These are phyloP conservation scores for Nakaseomyces bracarensis DNA, from an alignment of 1,139 yeast genomes.

Conservation along the genomic window DNA sequence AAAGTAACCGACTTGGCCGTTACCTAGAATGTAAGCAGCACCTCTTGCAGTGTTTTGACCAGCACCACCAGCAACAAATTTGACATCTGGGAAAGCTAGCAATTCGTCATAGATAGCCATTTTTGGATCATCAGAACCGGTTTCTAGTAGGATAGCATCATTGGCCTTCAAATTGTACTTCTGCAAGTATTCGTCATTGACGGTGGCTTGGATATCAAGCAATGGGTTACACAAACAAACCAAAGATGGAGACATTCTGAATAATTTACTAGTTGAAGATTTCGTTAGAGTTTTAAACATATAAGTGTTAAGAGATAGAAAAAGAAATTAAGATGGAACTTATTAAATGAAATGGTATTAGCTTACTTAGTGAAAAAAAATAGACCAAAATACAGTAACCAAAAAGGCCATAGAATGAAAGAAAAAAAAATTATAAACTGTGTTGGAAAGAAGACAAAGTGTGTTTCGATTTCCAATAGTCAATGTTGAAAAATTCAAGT, in stretches of 20 bases:
- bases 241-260: slow-evolving; percentile 41
- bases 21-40: slow-evolving; percentile 86
- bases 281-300: slow-evolving; percentile 5
- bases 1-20: slow-evolving; percentile 77
- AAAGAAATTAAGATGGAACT: too few relatives aligned
- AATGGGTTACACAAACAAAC: slow-evolving; percentile 75
- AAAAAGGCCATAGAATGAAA: too few relatives aligned
- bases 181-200: slow-evolving; percentile 55
- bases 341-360: too few relatives aligned
- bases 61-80: slow-evolving; percentile 95
- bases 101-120: slow-evolving; percentile 79
- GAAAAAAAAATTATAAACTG: too few relatives aligned
- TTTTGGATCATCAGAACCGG: slow-evolving; percentile 50
- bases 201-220: slow-evolving; percentile 81
- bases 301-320: too few relatives aligned
- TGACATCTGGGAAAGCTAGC: slow-evolving; percentile 50
- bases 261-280: slow-evolving; percentile 10
- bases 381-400: too few relatives aligned
- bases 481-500: too few relatives aligned
- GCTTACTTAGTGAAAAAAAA: too few relatives aligned
- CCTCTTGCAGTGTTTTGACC: slow-evolving; percentile 99
- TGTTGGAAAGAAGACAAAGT: too few relatives aligned
- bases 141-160: slow-evolving; percentile 88
- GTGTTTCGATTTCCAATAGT: too few relatives aligned
- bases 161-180: slow-evolving; percentile 83